Evolutionary conservation across 192 early-diverging fungal species (phyloP).

Genomic region (Gamsiella multidivaricata): DNA sequence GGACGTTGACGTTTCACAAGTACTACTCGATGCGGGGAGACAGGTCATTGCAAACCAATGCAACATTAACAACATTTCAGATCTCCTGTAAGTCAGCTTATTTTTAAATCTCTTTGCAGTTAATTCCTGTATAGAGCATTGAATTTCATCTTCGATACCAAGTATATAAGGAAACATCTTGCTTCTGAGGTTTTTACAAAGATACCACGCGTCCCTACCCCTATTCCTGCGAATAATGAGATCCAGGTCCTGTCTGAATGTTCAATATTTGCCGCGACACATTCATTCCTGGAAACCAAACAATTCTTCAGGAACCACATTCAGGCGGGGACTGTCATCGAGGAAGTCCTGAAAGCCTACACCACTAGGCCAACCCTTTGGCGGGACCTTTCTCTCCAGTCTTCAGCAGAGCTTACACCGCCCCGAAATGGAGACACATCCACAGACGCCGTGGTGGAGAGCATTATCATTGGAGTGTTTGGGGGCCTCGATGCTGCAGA

Average conservation of each 20-base stretch:
- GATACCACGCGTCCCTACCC: neutral
- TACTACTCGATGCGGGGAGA: too few species aligned
- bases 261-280: too few species aligned
- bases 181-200: neutral
- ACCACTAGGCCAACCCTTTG: neutral
- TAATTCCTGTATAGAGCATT: neutral
- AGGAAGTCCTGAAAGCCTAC: neutral
- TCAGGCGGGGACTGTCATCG: too few species aligned
- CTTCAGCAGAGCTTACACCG: neutral
- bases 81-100: too few species aligned
- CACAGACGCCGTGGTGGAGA: neutral
- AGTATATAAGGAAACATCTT: neutral
- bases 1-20: too few species aligned
- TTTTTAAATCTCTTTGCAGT: too few species aligned
- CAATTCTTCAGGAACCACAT: too few species aligned
- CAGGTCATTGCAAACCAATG: too few species aligned
- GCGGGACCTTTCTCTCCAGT: neutral
- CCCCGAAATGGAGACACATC: neutral
- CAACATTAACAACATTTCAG: too few species aligned
- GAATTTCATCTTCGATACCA: neutral
- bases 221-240: neutral
- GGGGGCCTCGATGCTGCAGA: neutral
- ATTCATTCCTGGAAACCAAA: too few species aligned
- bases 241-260: too few species aligned
- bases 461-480: slow-evolving; percentile 4